Evolutionary conservation across 768 basidiomycete species (phyloP).

Genomic region (Lentinus brumalis): DNA sequence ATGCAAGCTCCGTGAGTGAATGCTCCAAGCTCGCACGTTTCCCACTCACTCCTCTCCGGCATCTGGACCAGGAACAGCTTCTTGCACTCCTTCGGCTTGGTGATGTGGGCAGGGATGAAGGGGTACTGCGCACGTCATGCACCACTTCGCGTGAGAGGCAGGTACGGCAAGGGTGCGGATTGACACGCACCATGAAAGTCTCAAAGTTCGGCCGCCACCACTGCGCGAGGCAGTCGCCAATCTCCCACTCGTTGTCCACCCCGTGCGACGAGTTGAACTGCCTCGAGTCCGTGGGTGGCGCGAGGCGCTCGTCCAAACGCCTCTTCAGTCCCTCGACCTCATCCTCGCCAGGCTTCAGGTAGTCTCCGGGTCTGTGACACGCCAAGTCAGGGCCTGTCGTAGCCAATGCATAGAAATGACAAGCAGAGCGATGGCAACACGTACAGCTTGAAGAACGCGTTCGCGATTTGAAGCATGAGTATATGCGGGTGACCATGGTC

Average conservation of each 20-base stretch:
- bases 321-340: slow-evolving; percentile 90
- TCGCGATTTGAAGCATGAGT: slow-evolving; percentile 97
- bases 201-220: slow-evolving; percentile 99
- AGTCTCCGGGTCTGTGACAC: slow-evolving; percentile 84
- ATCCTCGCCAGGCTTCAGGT: slow-evolving; percentile 94
- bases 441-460: slow-evolving; percentile 98
- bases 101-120: slow-evolving; percentile 92
- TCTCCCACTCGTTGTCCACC: slow-evolving; percentile 91
- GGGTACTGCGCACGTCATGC: slow-evolving; percentile 65
- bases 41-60: slow-evolving; percentile 83
- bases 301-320: slow-evolving; percentile 86
- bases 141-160: neutral
- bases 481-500: slow-evolving; percentile 98
- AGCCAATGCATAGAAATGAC: neutral
- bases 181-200: slow-evolving; percentile 89
- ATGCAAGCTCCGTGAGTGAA: neutral
- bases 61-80: slow-evolving; percentile 94
- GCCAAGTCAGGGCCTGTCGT: neutral
- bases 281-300: slow-evolving; percentile 68
- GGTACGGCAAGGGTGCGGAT: neutral
- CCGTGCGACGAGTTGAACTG: slow-evolving; percentile 79
- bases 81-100: slow-evolving; percentile 98
- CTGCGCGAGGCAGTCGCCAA: slow-evolving; percentile 93
- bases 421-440: slow-evolving; percentile 30
- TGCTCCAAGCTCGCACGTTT: neutral